Percentiles rank a stretch among this genome's conserved stretches.
Evolutionary conservation across 768 basidiomycete genomes (phyloP).

Genomic region (Tylopilus rubrobrunneus): DNA sequence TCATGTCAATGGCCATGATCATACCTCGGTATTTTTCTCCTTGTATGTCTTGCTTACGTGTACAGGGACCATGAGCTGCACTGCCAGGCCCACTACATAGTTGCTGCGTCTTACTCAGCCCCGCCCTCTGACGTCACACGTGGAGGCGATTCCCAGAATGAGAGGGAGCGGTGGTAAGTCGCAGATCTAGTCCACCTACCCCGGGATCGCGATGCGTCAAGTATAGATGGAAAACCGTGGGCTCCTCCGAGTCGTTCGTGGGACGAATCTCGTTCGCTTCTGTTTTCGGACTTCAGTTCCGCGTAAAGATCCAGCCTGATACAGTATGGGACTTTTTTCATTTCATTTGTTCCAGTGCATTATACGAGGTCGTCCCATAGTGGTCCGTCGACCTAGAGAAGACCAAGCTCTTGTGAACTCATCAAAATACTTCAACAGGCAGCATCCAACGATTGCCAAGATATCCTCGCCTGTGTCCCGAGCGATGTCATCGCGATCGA

Average conservation of each 20-base stretch:
- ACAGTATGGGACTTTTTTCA: background rate
- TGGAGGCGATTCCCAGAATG: background rate
- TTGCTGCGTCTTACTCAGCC: background rate
- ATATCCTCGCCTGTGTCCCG: too few relatives aligned
- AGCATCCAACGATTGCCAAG: too few relatives aligned
- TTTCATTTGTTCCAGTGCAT: background rate
- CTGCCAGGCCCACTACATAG: background rate
- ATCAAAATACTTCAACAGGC: too few relatives aligned
- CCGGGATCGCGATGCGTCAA: background rate
- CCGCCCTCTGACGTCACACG: background rate
- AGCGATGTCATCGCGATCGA: too few relatives aligned
- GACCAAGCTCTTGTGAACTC: too few relatives aligned
- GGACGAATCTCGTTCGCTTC: constrained; percentile 1
- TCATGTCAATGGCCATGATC: background rate
- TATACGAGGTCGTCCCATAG: background rate
- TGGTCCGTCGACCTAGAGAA: constrained; percentile 10
- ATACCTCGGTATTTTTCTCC: background rate
- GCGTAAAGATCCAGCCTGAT: constrained; percentile 9
- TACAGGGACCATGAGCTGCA: background rate
- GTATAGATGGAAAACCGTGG: constrained; percentile 1
- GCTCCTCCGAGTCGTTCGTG: constrained; percentile 8
- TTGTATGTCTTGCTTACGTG: background rate
- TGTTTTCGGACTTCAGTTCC: constrained; percentile 1
- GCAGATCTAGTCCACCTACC: background rate
- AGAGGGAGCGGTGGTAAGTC: constrained; percentile 2